Evolutionary conservation across 2,329 filamentous ascomycete species (phyloP), one percentile per base, ranked within the genome.

Genomic region (Scytalidium lignicola): DNA sequence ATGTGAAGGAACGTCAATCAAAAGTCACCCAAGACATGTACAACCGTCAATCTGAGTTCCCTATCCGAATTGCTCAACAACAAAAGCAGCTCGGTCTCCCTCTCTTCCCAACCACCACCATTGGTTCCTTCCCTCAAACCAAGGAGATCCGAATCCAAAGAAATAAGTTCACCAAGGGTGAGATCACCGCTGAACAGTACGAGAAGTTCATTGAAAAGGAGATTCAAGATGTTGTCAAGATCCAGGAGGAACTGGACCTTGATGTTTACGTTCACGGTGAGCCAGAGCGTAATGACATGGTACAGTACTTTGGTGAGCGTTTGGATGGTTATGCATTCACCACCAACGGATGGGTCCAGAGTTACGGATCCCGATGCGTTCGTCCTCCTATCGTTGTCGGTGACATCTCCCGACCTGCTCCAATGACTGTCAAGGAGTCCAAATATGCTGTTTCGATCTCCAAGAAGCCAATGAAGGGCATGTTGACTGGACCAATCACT

Each of bases 271-370:
- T 99, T 58, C 93, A 99, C 79, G 93, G 93, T 70, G 93, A 99
- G 82, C 93, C 93, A 53, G 93, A 99, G 84, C 90, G 93, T 73
- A 99, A 99, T 78, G 93, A 99, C 85, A 99, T 99, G 93, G 93
- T 99, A 47, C 93, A 99, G 76, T 99, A 96, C 85, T 99, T 99
- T 65, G 93, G 93, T 74, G 93, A 99, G 83, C 88, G 90, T 67
- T 82, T 99, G 56, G 83, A 95, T 65, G 93, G 93, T 67, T 99
- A 97, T 72, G 87, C 90, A 70, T 99, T 99, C 83, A 99, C 93
- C 70, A 97, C 92, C 71, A 88, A 96, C 77, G 93, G 89, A 62
- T 99, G 93, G 93, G 93, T 99, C 50, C 90, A 99, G 82, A 90
- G 83, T 65, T 99, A 99, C 74, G 93, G 93, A 66, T 99, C 93